These are phyloP conservation scores for Marchantia paleacea DNA, from an alignment of 225 moss, liverwort and hornwort genomes.

Conservation along the genomic window DNA sequence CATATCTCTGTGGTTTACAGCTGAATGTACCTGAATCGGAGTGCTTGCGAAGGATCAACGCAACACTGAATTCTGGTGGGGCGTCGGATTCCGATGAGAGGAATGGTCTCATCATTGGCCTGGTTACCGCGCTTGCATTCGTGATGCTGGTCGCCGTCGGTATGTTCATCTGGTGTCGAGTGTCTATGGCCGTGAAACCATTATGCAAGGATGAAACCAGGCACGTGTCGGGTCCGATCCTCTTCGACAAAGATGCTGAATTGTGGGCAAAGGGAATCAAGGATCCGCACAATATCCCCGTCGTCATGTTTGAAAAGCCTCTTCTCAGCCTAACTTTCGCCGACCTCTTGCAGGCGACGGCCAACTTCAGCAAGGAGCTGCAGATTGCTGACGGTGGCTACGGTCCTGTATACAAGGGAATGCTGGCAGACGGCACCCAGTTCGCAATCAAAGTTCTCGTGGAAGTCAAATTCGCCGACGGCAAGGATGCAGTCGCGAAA, in stretches of 20 bases:
- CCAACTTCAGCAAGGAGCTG: constrained; percentile 61
- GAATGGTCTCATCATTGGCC: constrained; percentile 19
- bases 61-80: too few relatives aligned
- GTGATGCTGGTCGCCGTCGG: constrained; percentile 28
- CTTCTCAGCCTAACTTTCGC: constrained; percentile 75
- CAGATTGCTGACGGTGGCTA: constrained; percentile 65
- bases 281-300: constrained; percentile 55
- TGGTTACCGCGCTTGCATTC: constrained; percentile 40
- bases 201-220: constrained; percentile 33
- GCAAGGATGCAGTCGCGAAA: constrained; percentile 53
- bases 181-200: constrained; percentile 28
- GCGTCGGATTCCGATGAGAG: neutral
- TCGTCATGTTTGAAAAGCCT: constrained; percentile 88
- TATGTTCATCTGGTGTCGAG: constrained; percentile 28
- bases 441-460: constrained; percentile 78
- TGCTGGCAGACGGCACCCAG: constrained; percentile 50
- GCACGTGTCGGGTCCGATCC: constrained; percentile 41
- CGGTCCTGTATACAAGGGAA: constrained; percentile 68
- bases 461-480: constrained; percentile 54
- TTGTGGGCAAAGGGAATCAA: constrained; percentile 59
- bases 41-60: neutral
- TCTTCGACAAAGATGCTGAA: constrained; percentile 52
- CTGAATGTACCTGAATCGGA: neutral
- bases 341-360: constrained; percentile 63
- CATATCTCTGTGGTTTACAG: constrained; percentile 44